Conservation (phyloP, 371 early-diverging fungal genomes). For the Circinella umbellata region DNA sequence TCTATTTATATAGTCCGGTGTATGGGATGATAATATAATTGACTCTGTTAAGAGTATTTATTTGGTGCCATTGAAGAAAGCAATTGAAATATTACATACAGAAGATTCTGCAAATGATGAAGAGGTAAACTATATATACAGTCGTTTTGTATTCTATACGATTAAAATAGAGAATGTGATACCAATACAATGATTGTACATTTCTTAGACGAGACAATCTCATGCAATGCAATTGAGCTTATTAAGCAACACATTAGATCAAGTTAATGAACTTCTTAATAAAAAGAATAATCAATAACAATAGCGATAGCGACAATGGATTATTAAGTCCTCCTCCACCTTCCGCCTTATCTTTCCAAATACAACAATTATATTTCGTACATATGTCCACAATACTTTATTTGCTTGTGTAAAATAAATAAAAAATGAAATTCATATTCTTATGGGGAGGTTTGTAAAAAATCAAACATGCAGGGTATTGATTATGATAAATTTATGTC, state of each 20-base stretch:
- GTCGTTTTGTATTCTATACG: no score
- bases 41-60: not conserved
- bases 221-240: conserved; percentile 1
- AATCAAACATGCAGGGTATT: no score
- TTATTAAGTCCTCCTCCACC: not conserved
- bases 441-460: no score
- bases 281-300: not conserved
- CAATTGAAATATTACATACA: not conserved
- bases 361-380: no score
- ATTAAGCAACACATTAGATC: not conserved
- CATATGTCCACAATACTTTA: no score
- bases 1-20: not conserved
- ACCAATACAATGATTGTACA: no score
- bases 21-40: conserved; percentile 10
- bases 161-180: no score
- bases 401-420: no score
- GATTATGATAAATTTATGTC: no score
- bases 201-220: not conserved
- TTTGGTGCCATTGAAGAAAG: not conserved
- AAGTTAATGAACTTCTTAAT: not conserved
- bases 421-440: no score
- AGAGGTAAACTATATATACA: no score
- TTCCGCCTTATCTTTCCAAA: not conserved
- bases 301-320: not conserved
- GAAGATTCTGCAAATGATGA: not conserved